Base-by-base conservation (phyloP, 345 rosid genomes). In the Jatropha curcas region DNA sequence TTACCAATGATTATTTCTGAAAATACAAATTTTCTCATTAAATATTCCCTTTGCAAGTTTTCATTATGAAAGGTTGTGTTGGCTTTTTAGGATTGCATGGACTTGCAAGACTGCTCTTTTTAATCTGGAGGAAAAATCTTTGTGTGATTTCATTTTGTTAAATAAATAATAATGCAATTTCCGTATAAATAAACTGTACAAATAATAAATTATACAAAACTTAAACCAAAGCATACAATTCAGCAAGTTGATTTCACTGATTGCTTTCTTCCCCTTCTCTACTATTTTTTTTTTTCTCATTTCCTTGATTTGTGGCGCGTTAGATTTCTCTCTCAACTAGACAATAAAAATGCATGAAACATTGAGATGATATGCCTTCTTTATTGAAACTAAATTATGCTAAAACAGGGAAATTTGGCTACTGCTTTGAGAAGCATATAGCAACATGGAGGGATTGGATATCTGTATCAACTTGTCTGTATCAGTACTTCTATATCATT, bases 401-500 rank as follows among this genome's bases (percentile, higher is more conserved):
- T 16, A 51, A 70, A 72, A 58, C 85, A 94, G n/a, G 98, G 86
- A 60, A 90, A 92, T 71, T 65, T 90, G 34, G 64, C 81, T 10
- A 79, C 85, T 77, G 92, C 94, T 61, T 92, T 52, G 92, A 88
- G 65, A 94, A 88, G 89, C 98, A 94, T 75, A 85, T 90, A 20
- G 84, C 88, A 20, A 75, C 88, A 4, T 94, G 82, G 94, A 96
- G 74, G 93, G 95, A 69, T 68, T 94, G 69, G 99, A 94, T 77
- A 88, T 94, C 39, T 92, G 98, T 24, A 86, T 94, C 73, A 89
- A 88, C 74, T 80, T 60, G 99, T 98, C 24, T 97, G 99, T 4
- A 84, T 87, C 60, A 4, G 25, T 61, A 85, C 41, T 81, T 71
- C 84, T 13, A 22, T 79, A 43, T 74, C 72, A 6, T 90, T 92